phyloP scores from a whole-genome alignment of 83 land plant species.

The Picea mariana region DNA sequence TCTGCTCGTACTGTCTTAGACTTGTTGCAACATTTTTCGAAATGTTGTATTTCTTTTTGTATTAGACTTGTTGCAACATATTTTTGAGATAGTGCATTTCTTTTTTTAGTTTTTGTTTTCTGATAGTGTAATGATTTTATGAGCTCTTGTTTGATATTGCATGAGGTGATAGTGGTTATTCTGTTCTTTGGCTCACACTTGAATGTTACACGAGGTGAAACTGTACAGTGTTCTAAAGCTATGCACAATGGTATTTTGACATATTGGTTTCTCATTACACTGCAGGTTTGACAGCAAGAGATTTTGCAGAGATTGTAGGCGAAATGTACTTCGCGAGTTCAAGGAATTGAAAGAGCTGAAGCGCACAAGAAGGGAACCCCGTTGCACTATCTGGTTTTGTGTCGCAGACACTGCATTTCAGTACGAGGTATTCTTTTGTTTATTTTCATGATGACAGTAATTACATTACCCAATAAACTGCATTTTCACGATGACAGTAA shows the following conservation, averaged over 20 bases:
- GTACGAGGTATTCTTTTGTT: conserved; percentile 68
- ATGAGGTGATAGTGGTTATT: not conserved
- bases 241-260: not conserved
- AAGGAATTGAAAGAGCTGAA: conserved; percentile 97
- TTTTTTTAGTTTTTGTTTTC: no score
- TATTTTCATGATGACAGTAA: not conserved
- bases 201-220: conserved; percentile 8
- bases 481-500: no score
- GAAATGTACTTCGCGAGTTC: conserved; percentile 96
- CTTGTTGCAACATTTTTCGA: no score
- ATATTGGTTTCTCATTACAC: not conserved
- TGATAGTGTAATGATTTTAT: not conserved
- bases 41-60: no score
- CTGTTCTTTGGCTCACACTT: not conserved
- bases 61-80: no score
- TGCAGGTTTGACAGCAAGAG: conserved; percentile 98
- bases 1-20: no score
- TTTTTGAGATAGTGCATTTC: no score
- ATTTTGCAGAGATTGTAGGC: conserved; percentile 99
- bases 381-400: conserved; percentile 97
- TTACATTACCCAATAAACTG: no score
- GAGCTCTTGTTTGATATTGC: not conserved
- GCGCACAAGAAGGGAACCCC: conserved; percentile 87
- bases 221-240: not conserved
- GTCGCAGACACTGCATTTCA: conserved; percentile 95